Base-by-base conservation (phyloP, 2,329 filamentous ascomycete genomes). In the Diaporthe ampelina region DNA sequence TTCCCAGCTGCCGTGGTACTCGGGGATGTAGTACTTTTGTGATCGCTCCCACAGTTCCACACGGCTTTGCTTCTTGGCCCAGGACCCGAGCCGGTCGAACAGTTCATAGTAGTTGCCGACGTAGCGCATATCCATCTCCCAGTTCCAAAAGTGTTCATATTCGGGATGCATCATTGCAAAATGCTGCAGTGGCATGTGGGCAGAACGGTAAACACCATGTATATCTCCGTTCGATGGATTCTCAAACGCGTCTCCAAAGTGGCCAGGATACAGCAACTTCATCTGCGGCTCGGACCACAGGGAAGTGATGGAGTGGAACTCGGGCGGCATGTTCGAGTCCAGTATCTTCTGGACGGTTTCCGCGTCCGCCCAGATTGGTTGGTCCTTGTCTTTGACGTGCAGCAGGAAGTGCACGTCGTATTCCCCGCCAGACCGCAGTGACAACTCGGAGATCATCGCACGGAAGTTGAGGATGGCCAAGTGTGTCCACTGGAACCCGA, bases 281-380 rank as follows among this genome's bases (percentile, higher is more conserved):
- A 97, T 96, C 82, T 96, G 94, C 70, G 91, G 88, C 82, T 97
- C 94, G 3, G 94, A 95, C 95, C 95, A 97, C 8, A 97, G 86
- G 0, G 93, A 94, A 58, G 93, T 94, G 82, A 97, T 90, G 75
- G 92, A 91, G 80, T 92, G 93, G 83, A 97, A 97, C 81, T 96
- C 94, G 29, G 85, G 81, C 0, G 94, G 94, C 1, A 95, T 90
- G 73, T 90, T 89, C 65, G 90, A 85, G 80, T 91, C 88, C 80
- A 97, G 86, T 79, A 96, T 90, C 21, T 89, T 87, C 78, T 95
- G 89, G 74, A 95, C 94, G 0, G 91, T 93, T 43, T 89, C 88
- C 24, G 93, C 90, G 79, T 97, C 94, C 0, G 94, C 91, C 93
- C 94, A 97, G 77, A 97, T 94, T 58, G 93, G 94, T 56, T 92